Evolutionary conservation across 2,329 filamentous ascomycete species (phyloP).

Genomic region (Geoglossum cookeanum): DNA sequence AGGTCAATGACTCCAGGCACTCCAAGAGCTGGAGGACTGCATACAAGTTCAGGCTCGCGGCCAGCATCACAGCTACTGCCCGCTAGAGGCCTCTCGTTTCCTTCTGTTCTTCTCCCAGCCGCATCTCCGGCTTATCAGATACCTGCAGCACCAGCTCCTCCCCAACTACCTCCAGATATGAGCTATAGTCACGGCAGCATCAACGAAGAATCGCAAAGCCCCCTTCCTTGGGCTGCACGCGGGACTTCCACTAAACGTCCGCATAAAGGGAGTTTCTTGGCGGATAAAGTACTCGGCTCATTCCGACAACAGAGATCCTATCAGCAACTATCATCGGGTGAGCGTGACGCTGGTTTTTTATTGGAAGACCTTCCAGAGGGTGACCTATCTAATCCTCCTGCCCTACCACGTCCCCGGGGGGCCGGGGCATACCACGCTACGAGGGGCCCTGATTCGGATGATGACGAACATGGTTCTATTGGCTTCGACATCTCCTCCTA

Average conservation of each 20-base stretch:
- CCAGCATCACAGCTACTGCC: not conserved
- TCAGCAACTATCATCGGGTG: not conserved
- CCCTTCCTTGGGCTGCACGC: not conserved
- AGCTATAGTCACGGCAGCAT: not conserved
- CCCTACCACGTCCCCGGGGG: not conserved
- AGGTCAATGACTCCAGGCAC: not conserved
- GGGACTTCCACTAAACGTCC: not conserved
- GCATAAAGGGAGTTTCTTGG: not conserved
- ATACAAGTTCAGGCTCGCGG: not conserved
- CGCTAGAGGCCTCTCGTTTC: not conserved
- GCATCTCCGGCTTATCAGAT: slow-evolving; percentile 3
- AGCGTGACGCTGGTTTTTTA: not conserved
- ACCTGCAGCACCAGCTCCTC: slow-evolving; percentile 2
- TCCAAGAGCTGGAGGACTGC: not conserved
- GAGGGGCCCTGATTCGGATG: not conserved
- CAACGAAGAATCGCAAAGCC: not conserved
- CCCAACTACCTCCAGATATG: slow-evolving; percentile 1
- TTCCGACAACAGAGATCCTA: not conserved
- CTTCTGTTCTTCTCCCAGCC: not conserved
- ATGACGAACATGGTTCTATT: not conserved
- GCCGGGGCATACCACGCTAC: not conserved
- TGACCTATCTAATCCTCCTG: not conserved
- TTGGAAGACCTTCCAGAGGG: slow-evolving; percentile 1
- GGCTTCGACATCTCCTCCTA: slow-evolving; percentile 3
- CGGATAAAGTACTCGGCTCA: not conserved